Evolutionary conservation across 306 rosid species (phyloP).

Genomic region (Abrus precatorius): DNA sequence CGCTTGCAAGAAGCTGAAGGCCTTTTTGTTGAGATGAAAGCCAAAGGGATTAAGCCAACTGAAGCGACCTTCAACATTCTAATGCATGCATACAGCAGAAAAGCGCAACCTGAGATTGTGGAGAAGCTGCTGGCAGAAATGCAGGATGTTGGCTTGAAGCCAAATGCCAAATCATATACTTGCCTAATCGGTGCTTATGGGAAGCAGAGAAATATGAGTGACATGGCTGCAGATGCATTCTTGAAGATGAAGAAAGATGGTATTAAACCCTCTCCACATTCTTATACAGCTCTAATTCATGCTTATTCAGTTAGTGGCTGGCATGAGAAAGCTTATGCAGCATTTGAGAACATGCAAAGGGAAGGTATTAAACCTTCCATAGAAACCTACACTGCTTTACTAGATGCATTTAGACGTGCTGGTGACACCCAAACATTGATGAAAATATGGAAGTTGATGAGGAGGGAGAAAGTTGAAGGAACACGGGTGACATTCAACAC

Average conservation of each 20-base stretch:
- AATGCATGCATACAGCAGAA: constrained; percentile 82
- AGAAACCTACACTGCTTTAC: constrained; percentile 87
- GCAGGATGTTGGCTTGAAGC: constrained; percentile 80
- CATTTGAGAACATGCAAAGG: constrained; percentile 80
- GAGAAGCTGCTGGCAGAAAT: constrained; percentile 82
- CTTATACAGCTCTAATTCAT: constrained; percentile 90
- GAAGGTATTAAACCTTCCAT: constrained; percentile 82
- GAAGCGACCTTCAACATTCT: constrained; percentile 75
- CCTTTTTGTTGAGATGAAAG: constrained; percentile 80
- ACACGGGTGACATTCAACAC: constrained; percentile 80
- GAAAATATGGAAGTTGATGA: constrained; percentile 90
- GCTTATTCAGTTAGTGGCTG: constrained; percentile 85
- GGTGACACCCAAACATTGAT: constrained; percentile 74
- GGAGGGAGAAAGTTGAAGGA: constrained; percentile 70
- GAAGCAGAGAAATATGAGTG: constrained; percentile 79
- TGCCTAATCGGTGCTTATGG: constrained; percentile 93
- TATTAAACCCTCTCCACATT: constrained; percentile 82
- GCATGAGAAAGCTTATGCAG: constrained; percentile 86
- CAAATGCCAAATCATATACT: constrained; percentile 83
- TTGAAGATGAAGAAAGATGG: constrained; percentile 88
- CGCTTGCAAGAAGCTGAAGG: constrained; percentile 93
- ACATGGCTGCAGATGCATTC: constrained; percentile 91
- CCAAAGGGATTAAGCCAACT: constrained; percentile 79
- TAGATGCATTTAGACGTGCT: constrained; percentile 88
- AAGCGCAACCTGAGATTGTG: constrained; percentile 85